A percentile compares a stretch with the other conserved stretches of the same genome.
Conservation (phyloP, 73 alveolate genomes). For the Stentor roeselii region DNA sequence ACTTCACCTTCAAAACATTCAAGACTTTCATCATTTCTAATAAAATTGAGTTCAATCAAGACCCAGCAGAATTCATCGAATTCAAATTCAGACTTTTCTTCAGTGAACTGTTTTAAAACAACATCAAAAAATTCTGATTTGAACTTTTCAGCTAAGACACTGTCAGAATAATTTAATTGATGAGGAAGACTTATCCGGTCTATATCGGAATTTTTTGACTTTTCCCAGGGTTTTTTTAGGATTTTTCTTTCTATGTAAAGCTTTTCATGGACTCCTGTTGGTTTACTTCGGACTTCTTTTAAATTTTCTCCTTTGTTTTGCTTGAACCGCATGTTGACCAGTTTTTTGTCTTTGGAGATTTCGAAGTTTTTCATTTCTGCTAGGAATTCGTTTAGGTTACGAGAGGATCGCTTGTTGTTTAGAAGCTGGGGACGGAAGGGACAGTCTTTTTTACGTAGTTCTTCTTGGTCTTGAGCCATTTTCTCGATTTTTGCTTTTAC, state of each 20-base stretch:
- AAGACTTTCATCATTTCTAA: neutral
- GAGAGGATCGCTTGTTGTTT: neutral
- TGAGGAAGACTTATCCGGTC: neutral
- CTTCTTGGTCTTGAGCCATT: constrained; percentile 1
- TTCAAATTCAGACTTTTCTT: neutral
- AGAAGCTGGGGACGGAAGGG: neutral
- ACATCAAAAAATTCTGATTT: neutral
- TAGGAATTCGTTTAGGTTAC: neutral
- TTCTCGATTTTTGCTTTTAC: neutral
- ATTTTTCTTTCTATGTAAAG: neutral
- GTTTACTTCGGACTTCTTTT: neutral
- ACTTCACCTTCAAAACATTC: no score
- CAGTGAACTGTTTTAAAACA: neutral
- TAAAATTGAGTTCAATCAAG: neutral
- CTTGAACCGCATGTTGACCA: neutral
- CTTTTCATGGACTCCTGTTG: neutral
- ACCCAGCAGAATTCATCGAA: neutral
- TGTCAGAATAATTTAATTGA: neutral
- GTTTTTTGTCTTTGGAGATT: neutral
- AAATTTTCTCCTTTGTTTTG: neutral
- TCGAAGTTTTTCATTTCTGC: neutral
- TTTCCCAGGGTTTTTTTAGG: neutral
- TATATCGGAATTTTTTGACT: neutral
- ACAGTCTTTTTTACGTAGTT: neutral
- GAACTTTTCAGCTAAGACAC: neutral